Evolutionary conservation across 306 rosid genomes (phyloP).

Genomic region (Cucumis hystrix): DNA sequence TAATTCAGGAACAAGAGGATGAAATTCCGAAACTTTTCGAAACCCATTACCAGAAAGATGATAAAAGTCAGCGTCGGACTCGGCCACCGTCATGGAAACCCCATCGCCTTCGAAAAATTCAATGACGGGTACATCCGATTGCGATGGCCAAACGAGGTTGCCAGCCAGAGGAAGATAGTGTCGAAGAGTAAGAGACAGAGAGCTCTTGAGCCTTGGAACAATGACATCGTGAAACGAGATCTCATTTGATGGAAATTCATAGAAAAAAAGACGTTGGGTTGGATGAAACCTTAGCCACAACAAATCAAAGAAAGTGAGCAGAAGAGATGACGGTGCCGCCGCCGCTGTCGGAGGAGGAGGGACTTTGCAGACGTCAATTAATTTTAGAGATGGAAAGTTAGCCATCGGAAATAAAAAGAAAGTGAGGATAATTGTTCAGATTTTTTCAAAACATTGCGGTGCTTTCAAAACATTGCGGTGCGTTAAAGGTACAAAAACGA

Average conservation of each 20-base stretch:
- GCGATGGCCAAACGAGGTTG: not conserved
- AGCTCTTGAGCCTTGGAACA: not conserved
- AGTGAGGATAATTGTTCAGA: no score
- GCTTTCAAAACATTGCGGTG: no score
- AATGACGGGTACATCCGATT: not conserved
- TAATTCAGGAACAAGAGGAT: not conserved
- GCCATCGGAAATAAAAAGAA: no score
- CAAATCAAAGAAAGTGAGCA: slow-evolving; percentile 20
- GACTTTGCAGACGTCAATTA: not conserved
- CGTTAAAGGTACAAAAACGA: no score
- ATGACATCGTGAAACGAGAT: not conserved
- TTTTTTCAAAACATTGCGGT: no score
- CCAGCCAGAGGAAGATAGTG: not conserved
- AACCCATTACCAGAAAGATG: not conserved
- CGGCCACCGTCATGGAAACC: not conserved
- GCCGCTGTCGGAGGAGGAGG: slow-evolving; percentile 5
- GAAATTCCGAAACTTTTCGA: not conserved
- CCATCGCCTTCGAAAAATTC: not conserved
- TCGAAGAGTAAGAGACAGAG: not conserved
- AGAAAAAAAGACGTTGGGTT: slow-evolving; percentile 7
- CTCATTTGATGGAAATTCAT: not conserved
- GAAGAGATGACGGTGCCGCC: slow-evolving; percentile 6
- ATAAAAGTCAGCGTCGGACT: not conserved
- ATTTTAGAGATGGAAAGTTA: not conserved
- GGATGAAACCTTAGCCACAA: slow-evolving; percentile 8